Evolutionary conservation across 1,284 basidiomycete species (phyloP), one percentile per base, ranked within the genome.

Genomic region (Rhodofomes roseus): DNA sequence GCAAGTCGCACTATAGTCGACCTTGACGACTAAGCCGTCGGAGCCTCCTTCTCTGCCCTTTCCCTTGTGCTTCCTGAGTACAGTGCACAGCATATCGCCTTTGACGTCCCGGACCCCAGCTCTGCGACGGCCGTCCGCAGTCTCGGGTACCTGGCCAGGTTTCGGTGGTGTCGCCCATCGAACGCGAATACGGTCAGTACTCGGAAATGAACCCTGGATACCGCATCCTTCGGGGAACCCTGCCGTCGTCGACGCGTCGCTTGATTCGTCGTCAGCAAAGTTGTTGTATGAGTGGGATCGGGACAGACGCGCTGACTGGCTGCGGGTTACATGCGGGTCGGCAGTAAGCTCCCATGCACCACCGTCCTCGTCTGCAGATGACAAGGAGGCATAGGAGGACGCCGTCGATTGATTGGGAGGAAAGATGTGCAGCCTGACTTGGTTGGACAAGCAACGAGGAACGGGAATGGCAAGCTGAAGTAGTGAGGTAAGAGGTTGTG

Each of bases 211-310:
- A 5, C 90, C 90, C 68, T 85, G 86, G n/a, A 92, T 80, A 14
- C 83, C 80, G 61, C 82, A 86, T 2, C 82, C 84, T 54, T 86
- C 85, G 9, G 82, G 73, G 61, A 83, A 79, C 0, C 84, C 82
- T 20, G 69, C 66, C 22, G 81, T 74, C 27, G 74, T 77, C 2
- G 86, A 85, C 0, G 87, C 86, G 67, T 91, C 90, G 41, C 87
- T 90, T 2, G 87, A 87, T 68, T 92, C 90, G 65, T 92, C 90
- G 62, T 92, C 90, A 1, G 90, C 90, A 68, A 90, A 85, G 64
- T 87, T 79, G 55, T 78, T 83, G 67, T 85, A 85, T 2, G 86
- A 85, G 55, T 79, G 79, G 1, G 81, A 73, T 36, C 88, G 82
- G 11, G 79, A 76, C 27, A 77, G 73, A 43, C 81, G 80, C 37